Conservation (phyloP, 257 asterid species). For the Salvia splendens region DNA sequence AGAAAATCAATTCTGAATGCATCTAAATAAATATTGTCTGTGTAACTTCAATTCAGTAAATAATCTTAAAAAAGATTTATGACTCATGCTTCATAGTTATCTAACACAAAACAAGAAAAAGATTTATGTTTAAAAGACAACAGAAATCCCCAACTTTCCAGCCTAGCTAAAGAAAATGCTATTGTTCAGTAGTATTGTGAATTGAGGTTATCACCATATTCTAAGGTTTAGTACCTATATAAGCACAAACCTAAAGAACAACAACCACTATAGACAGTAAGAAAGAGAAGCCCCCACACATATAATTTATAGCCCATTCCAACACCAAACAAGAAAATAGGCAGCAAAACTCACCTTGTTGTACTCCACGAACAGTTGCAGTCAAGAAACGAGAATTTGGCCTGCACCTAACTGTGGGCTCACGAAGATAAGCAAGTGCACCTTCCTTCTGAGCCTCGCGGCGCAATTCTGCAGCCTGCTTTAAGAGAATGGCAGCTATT, state of each 20-base stretch:
- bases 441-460: conserved; percentile 86
- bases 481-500: conserved; percentile 79
- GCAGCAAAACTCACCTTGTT: conserved; percentile 63
- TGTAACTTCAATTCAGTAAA: background rate
- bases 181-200: conserved; percentile 5
- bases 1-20: background rate
- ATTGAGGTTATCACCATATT: background rate
- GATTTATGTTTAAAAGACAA: background rate
- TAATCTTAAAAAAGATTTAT: background rate
- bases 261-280: background rate
- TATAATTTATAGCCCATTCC: conserved; percentile 17
- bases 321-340: background rate
- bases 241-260: background rate
- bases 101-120: too few species aligned
- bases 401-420: conserved; percentile 64
- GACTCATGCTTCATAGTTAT: background rate
- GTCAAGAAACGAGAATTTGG: conserved; percentile 93
- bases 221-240: too few species aligned
- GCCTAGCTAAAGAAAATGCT: conserved; percentile 10
- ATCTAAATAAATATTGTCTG: too few species aligned
- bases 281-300: background rate
- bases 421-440: conserved; percentile 74
- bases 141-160: background rate
- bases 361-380: conserved; percentile 95
- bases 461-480: conserved; percentile 91